Base-by-base conservation (phyloP, 2,329 filamentous ascomycete genomes). In the Ceratocystis smalleyi region DNA sequence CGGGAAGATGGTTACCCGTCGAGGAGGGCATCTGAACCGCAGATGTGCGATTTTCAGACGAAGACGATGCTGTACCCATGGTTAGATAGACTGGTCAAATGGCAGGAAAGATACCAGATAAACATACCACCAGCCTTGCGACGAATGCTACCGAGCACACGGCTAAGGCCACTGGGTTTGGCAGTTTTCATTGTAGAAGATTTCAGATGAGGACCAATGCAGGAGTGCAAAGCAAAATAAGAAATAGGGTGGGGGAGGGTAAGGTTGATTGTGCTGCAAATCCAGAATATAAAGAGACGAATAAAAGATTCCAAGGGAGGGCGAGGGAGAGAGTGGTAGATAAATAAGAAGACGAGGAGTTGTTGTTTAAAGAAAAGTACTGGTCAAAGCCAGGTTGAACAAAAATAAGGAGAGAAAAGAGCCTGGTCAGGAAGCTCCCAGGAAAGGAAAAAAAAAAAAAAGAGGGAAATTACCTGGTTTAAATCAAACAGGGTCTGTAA, bases 101-200 rank as follows among this genome's bases (percentile, higher is more conserved):
- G 35, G 24, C 30, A 17, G 45, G 27, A 49, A 19, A 24, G 45
- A 54, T 10, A 32, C 32, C 2, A 60, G 54, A 40, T 64, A 5
- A 19, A 19, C 54, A 30, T 43, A 60, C 49, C 43, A 60, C 64
- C 51, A n/a, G 35, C 32, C 32, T 65, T 65, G 64, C 64, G 64
- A 24, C 60, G 60, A 19, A 65, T 45, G 32, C 49, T 55, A 27
- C 55, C 61, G 40, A 65, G 60, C 24, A 65, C 64, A 49, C 64
- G 64, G 30, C 64, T 62, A 12, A 65, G 55, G 49, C 64, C 60
- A 35, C 49, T 59, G 24, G 64, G 35, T 27, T 65, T 65, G 30
- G 59, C 61, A n/a, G 64, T 61, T 51, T 65, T 65, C 64, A 65
- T 65, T 17, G 10, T 43, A 22, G 32, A 12, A 45, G 19, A 15